These are phyloP conservation scores for Cladophialophora carrionii DNA, from an alignment of 2,329 filamentous ascomycete genomes.

Conservation along the genomic window DNA sequence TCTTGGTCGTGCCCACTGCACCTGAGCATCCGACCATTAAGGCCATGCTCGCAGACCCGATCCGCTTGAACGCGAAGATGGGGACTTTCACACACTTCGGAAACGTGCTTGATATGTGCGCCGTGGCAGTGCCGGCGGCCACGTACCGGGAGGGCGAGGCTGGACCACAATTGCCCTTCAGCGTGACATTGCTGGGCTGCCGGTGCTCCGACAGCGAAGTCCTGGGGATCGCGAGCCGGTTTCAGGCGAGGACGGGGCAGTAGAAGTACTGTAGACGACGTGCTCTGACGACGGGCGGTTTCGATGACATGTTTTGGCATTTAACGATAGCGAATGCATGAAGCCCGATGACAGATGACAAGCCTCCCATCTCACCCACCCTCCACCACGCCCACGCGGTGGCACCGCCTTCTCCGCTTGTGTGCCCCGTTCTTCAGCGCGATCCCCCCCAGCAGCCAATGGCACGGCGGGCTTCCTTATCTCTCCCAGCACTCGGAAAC, in stretches of 20 bases:
- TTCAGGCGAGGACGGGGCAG: constrained; percentile 36
- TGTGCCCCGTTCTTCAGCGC: constrained; percentile 3
- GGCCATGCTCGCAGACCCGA: constrained; percentile 56
- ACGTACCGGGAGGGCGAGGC: constrained; percentile 36
- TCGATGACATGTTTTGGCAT: background rate
- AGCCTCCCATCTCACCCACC: background rate
- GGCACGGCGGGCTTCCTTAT: constrained; percentile 26
- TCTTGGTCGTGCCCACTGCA: constrained; percentile 60
- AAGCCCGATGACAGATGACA: background rate
- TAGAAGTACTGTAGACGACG: background rate
- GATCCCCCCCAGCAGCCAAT: constrained; percentile 4
- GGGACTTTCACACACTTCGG: constrained; percentile 64
- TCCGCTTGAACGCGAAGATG: constrained; percentile 58
- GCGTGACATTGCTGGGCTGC: constrained; percentile 41
- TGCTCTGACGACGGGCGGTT: background rate
- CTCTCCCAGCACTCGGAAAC: constrained; percentile 19
- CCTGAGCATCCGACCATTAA: constrained; percentile 58
- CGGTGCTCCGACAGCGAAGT: constrained; percentile 53
- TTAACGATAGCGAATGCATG: constrained; percentile 2
- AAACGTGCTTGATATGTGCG: constrained; percentile 63
- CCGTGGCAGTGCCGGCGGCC: constrained; percentile 58
- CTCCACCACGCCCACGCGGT: constrained; percentile 16
- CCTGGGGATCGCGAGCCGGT: constrained; percentile 54
- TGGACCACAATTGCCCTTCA: constrained; percentile 36
- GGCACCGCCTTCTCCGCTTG: constrained; percentile 13